Percentiles rank a stretch among this genome's conserved stretches.
These are phyloP conservation scores for Areca catechu DNA, from an alignment of 176 grass and related monocot genomes.

Conservation along the genomic window DNA sequence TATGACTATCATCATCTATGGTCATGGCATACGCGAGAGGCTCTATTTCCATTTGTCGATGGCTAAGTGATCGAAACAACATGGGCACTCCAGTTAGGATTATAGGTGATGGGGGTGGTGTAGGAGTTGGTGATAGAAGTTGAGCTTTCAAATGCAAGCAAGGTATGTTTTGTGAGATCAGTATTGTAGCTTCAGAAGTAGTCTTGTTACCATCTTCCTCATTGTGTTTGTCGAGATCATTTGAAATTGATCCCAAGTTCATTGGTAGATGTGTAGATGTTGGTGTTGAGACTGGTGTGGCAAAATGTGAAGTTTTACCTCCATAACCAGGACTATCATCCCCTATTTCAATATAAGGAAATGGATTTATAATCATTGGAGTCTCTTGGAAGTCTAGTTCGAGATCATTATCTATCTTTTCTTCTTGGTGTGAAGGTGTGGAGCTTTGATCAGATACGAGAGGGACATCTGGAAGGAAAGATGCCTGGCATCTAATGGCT, in stretches of 20 bases:
- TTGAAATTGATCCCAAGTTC: background rate
- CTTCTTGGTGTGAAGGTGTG: background rate
- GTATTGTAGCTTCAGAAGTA: background rate
- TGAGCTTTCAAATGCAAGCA: background rate
- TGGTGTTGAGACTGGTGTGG: background rate
- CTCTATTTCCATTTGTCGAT: background rate
- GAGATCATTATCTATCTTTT: background rate
- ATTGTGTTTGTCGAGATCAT: background rate
- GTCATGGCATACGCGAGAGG: conserved; percentile 6
- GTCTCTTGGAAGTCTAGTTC: background rate
- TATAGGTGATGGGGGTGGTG: conserved; percentile 28
- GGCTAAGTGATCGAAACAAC: background rate
- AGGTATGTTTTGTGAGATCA: background rate
- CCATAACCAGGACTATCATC: background rate
- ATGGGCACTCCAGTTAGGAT: conserved; percentile 13
- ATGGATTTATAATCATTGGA: background rate
- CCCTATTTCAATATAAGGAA: background rate
- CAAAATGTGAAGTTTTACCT: background rate
- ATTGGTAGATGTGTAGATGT: background rate
- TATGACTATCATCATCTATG: background rate
- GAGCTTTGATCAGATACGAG: conserved; percentile 11
- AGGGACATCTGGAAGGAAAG: conserved; percentile 9
- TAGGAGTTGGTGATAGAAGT: conserved; percentile 9
- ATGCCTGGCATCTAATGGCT: conserved; percentile 5
- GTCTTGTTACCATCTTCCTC: background rate